Conservation (phyloP, 208 protist species). For the Trypanosomatidae sp. region DNA sequence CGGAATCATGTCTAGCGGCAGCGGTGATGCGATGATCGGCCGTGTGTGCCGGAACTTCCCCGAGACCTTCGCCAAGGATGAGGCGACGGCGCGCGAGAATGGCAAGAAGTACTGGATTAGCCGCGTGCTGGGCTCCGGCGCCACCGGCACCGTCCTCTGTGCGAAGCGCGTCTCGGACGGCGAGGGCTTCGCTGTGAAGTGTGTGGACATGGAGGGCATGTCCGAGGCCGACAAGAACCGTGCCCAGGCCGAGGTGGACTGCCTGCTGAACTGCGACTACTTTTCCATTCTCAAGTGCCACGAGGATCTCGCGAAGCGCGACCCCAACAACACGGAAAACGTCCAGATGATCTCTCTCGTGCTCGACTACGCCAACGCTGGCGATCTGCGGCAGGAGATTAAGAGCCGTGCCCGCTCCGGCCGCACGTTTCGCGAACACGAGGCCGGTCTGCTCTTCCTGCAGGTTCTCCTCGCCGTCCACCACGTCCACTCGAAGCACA, state of each 20-base stretch:
- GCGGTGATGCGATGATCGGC: no score
- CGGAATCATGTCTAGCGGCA: no score
- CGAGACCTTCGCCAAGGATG: slow-evolving; percentile 68
- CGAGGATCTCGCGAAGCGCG: slow-evolving; percentile 65
- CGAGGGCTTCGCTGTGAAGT: slow-evolving; percentile 66
- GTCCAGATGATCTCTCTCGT: slow-evolving; percentile 73
- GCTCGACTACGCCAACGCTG: slow-evolving; percentile 85
- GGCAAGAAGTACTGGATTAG: slow-evolving; percentile 82
- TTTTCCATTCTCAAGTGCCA: slow-evolving; percentile 85
- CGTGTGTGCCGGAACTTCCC: slow-evolving; percentile 63
- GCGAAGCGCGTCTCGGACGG: slow-evolving; percentile 60
- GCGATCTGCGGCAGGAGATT: slow-evolving; percentile 80
- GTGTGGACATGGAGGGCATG: slow-evolving; percentile 74
- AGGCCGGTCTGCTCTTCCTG: slow-evolving; percentile 66
- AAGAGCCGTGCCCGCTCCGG: slow-evolving; percentile 46
- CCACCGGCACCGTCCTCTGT: slow-evolving; percentile 56
- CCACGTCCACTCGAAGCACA: slow-evolving; percentile 79
- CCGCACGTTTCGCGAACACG: slow-evolving; percentile 61
- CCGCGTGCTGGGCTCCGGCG: slow-evolving; percentile 65
- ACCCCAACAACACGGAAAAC: slow-evolving; percentile 48
- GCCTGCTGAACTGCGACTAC: slow-evolving; percentile 70
- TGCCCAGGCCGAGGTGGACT: slow-evolving; percentile 64
- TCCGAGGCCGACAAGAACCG: slow-evolving; percentile 75
- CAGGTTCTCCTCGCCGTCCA: slow-evolving; percentile 78
- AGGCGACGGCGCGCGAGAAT: slow-evolving; percentile 56